Evolutionary conservation across 257 asterid species (phyloP).

Genomic region (Nicotiana benthamiana): DNA sequence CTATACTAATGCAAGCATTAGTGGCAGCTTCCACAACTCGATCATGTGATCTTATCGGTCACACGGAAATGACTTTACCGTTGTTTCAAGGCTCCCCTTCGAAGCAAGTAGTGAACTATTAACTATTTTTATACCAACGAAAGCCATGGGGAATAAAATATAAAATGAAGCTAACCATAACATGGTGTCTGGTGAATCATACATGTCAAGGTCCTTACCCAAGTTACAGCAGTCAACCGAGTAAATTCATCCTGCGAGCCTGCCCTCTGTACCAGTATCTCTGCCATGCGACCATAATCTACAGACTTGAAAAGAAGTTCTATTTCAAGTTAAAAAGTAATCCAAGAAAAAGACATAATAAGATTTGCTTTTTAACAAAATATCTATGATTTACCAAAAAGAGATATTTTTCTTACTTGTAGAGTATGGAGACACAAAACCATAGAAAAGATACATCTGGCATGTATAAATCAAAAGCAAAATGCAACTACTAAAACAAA

Average conservation of each 20-base stretch:
- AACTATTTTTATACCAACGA: neutral
- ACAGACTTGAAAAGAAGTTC: constrained; percentile 59
- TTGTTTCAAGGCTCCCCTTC: neutral
- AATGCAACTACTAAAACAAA: neutral
- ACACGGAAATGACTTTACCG: too few species aligned
- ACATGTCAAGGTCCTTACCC: constrained; percentile 41
- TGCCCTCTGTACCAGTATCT: constrained; percentile 75
- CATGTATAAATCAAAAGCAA: neutral
- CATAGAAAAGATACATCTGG: neutral
- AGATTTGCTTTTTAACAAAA: constrained; percentile 5
- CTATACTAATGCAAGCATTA: too few species aligned
- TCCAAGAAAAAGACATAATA: constrained; percentile 10
- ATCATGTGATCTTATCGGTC: too few species aligned
- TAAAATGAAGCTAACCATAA: constrained; percentile 8
- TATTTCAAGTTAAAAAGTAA: constrained; percentile 20
- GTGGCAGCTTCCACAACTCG: too few species aligned
- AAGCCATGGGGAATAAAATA: neutral
- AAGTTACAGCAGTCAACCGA: constrained; percentile 70
- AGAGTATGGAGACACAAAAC: constrained; percentile 1
- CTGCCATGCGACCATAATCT: constrained; percentile 91
- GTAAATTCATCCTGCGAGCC: constrained; percentile 76
- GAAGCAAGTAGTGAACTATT: constrained; percentile 2
- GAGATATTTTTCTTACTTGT: constrained; percentile 2
- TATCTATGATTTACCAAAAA: neutral
- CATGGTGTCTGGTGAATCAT: constrained; percentile 6